These are phyloP conservation scores for Metarhizium humberi DNA, from an alignment of 2,329 filamentous ascomycete species.

Conservation along the genomic window DNA sequence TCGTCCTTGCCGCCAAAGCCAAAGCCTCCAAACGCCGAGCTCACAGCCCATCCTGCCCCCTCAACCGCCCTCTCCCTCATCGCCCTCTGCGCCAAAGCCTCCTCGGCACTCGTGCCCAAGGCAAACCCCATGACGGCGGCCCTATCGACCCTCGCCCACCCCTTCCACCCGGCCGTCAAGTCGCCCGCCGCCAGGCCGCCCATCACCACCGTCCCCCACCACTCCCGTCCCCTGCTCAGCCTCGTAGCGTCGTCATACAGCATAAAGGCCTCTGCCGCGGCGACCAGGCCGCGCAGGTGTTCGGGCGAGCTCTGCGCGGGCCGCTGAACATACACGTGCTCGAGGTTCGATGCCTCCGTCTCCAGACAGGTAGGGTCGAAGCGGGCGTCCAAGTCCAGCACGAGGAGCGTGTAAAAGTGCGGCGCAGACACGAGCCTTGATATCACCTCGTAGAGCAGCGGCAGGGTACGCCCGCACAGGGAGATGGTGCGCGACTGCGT, in stretches of 20 bases:
- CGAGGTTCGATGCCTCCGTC: constrained; percentile 28
- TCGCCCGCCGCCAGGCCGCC: constrained; percentile 29
- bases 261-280: constrained; percentile 36
- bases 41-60: constrained; percentile 34
- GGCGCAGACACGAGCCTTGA: constrained; percentile 40
- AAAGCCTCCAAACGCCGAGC: constrained; percentile 41
- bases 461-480: constrained; percentile 42
- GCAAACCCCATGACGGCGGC: constrained; percentile 30
- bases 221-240: constrained; percentile 35
- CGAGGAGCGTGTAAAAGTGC: constrained; percentile 36
- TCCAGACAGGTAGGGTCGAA: constrained; percentile 44
- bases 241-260: constrained; percentile 34
- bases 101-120: constrained; percentile 29
- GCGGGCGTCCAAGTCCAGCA: constrained; percentile 45
- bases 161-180: constrained; percentile 27
- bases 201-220: constrained; percentile 50
- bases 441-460: constrained; percentile 47
- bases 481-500: constrained; percentile 38
- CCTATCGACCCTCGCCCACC: constrained; percentile 44
- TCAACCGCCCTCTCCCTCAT: constrained; percentile 31
- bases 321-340: constrained; percentile 42
- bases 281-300: constrained; percentile 25
- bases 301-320: constrained; percentile 21
- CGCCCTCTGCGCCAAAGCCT: constrained; percentile 33
- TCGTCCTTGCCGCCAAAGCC: constrained; percentile 21